phyloP scores from a whole-genome alignment of 2,329 filamentous ascomycete genomes.

The Cladosporium sp. region DNA sequence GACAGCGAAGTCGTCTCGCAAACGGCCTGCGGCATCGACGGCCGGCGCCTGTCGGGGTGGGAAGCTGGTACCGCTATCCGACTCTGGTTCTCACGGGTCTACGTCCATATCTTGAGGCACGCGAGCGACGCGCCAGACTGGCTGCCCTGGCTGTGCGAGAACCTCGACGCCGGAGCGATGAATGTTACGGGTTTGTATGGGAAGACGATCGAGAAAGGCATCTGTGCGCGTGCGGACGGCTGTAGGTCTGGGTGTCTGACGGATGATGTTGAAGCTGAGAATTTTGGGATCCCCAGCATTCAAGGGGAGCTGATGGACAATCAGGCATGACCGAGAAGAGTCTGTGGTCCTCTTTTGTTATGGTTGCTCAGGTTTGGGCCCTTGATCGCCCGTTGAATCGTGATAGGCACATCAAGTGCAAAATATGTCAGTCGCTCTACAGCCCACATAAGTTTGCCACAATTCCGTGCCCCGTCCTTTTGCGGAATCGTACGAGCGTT shows the following conservation, averaged over 20 bases:
- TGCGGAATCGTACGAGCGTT: too few relatives aligned
- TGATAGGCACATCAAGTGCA: too few relatives aligned
- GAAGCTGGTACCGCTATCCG: constrained; percentile 13
- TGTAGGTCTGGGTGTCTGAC: background rate
- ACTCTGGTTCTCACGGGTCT: constrained; percentile 16
- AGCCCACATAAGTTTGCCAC: too few relatives aligned
- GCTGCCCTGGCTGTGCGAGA: constrained; percentile 16
- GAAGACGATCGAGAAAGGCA: constrained; percentile 11
- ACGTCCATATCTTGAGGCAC: constrained; percentile 17
- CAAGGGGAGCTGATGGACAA: background rate
- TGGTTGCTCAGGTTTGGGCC: background rate
- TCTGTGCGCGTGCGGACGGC: constrained; percentile 10
- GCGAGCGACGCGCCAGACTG: constrained; percentile 18
- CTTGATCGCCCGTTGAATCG: background rate
- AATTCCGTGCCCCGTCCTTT: too few relatives aligned
- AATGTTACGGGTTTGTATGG: constrained; percentile 21
- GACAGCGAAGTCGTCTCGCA: constrained; percentile 16
- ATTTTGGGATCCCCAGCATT: background rate
- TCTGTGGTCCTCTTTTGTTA: background rate
- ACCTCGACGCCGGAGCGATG: constrained; percentile 18
- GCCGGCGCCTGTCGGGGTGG: constrained; percentile 10
- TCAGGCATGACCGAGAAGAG: background rate
- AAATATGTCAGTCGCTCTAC: too few relatives aligned
- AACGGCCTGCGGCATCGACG: constrained; percentile 18
- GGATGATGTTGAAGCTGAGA: background rate